Conservation (phyloP, 2,329 filamentous ascomycete genomes). For the Ramularia collo-cygni region DNA sequence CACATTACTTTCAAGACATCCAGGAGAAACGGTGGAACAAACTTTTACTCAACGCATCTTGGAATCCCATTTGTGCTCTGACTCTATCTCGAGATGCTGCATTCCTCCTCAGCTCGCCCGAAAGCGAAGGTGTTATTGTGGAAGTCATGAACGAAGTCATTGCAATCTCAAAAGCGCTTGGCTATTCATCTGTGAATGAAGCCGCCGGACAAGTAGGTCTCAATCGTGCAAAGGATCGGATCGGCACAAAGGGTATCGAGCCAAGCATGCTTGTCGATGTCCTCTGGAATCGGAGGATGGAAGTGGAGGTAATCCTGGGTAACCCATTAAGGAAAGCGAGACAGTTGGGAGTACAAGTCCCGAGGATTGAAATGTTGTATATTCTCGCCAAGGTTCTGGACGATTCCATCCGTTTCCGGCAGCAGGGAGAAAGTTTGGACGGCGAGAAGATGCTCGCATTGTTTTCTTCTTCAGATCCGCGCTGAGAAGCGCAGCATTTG, state of each 20-base stretch:
- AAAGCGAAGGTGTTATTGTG: slow-evolving; percentile 32
- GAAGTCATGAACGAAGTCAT: slow-evolving; percentile 43
- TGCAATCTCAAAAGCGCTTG: slow-evolving; percentile 35
- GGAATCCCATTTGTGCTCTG: slow-evolving; percentile 55
- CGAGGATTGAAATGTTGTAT: slow-evolving; percentile 41
- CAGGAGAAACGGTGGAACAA: slow-evolving; percentile 55
- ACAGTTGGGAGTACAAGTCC: slow-evolving; percentile 34
- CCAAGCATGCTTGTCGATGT: slow-evolving; percentile 47
- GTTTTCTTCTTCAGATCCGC: too few species aligned
- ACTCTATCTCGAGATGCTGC: slow-evolving; percentile 47
- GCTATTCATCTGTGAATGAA: slow-evolving; percentile 32
- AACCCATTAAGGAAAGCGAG: slow-evolving; percentile 39
- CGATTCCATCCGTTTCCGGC: slow-evolving; percentile 25
- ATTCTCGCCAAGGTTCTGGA: slow-evolving; percentile 39
- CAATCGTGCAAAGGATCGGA: slow-evolving; percentile 31
- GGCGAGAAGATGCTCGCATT: slow-evolving; percentile 11
- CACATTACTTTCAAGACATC: slow-evolving; percentile 47
- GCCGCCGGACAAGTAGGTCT: slow-evolving; percentile 35
- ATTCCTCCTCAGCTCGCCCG: slow-evolving; percentile 40
- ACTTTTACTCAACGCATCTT: slow-evolving; percentile 54
- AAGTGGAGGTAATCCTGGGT: slow-evolving; percentile 47
- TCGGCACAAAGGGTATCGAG: slow-evolving; percentile 36
- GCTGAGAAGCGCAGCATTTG: too few species aligned
- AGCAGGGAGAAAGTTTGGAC: slow-evolving; percentile 17
- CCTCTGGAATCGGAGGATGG: slow-evolving; percentile 35